phyloP scores from a whole-genome alignment of 768 basidiomycete genomes.

The Panaeolus cyanescens region DNA sequence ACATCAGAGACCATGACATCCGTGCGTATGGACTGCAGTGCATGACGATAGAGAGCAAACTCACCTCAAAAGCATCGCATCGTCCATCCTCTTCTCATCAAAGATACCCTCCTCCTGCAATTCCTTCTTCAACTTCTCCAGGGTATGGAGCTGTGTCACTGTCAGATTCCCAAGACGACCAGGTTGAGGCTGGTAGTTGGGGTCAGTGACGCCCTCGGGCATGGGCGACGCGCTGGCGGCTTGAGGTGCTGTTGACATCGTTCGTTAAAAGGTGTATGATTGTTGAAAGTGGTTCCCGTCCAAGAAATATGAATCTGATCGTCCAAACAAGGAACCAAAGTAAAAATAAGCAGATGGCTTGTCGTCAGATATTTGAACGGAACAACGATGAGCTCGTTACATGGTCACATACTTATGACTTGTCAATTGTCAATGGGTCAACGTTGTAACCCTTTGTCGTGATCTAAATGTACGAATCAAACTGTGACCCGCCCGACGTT shows the following conservation, averaged over 20 bases:
- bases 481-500: not conserved
- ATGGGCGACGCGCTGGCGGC: conserved; percentile 56
- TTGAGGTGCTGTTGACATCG: conserved; percentile 17
- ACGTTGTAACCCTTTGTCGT: not conserved
- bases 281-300: not conserved
- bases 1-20: not conserved
- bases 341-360: not conserved
- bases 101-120: conserved; percentile 63
- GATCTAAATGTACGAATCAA: not conserved
- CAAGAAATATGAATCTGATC: not conserved
- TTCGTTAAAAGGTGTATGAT: not conserved
- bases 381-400: not conserved
- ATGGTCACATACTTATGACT: not conserved
- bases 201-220: conserved; percentile 61
- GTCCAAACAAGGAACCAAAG: not conserved
- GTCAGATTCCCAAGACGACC: conserved; percentile 83
- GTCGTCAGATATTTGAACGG: not conserved
- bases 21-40: not conserved
- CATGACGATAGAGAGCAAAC: conserved; percentile 11
- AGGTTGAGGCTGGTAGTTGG: conserved; percentile 65
- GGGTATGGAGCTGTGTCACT: conserved; percentile 59
- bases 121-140: conserved; percentile 70
- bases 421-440: not conserved
- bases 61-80: conserved; percentile 68
- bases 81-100: conserved; percentile 67